Percentiles rank a stretch among this genome's conserved stretches.
Conservation (phyloP, 2,329 filamentous ascomycete genomes). For the Fusarium albidum region DNA sequence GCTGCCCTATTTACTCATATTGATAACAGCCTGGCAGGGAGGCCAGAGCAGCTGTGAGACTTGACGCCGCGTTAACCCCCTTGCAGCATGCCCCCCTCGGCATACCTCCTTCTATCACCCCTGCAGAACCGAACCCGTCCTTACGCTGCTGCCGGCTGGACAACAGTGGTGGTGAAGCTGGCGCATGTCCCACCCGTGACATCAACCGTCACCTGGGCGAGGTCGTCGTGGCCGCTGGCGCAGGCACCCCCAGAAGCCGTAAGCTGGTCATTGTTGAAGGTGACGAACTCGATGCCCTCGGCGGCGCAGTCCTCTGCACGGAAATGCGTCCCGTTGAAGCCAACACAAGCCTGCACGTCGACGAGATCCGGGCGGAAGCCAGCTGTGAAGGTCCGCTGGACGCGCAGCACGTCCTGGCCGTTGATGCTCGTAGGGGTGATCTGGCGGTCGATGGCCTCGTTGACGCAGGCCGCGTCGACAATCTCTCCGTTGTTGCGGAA, state of each 20-base stretch:
- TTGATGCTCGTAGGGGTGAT: conserved; percentile 20
- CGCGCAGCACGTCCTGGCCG: conserved; percentile 14
- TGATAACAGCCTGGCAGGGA: too few relatives aligned
- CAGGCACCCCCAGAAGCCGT: conserved; percentile 19
- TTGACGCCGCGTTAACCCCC: too few relatives aligned
- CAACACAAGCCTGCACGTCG: conserved; percentile 22
- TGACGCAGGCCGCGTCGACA: conserved; percentile 28
- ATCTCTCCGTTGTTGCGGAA: conserved; percentile 32
- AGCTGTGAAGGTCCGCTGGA: conserved; percentile 26
- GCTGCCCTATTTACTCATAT: too few relatives aligned
- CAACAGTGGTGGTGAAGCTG: conserved; percentile 16
- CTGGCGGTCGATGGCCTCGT: conserved; percentile 22
- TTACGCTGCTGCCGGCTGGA: conserved; percentile 13
- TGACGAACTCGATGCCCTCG: conserved; percentile 15
- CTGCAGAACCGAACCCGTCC: too few relatives aligned
- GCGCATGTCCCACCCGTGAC: conserved; percentile 8
- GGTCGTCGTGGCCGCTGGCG: conserved; percentile 18
- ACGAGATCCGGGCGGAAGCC: conserved; percentile 27
- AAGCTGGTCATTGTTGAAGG: conserved; percentile 20
- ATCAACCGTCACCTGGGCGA: conserved; percentile 24
- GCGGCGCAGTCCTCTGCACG: conserved; percentile 25
- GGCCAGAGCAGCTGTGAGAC: too few relatives aligned
- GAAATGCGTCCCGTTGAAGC: conserved; percentile 29
- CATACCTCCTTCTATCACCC: too few relatives aligned
- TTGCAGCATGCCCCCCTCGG: too few relatives aligned